Evolutionary conservation across 805 yeast species (phyloP).

Genomic region (Suhomyces kilbournensis): DNA sequence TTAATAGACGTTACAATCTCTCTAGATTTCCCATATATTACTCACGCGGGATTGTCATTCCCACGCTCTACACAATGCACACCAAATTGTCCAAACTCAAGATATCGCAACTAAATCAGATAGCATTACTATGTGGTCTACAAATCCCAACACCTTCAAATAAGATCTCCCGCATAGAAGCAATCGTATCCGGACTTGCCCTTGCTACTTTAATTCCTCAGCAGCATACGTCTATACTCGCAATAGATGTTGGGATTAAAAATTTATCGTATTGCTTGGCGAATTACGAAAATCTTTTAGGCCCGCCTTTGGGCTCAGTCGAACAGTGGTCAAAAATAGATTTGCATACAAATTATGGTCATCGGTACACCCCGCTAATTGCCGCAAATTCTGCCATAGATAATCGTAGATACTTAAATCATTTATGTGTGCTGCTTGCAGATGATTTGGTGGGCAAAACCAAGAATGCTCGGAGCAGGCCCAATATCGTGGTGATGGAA

Average conservation of each 20-base stretch:
- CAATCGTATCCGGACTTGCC: slow-evolving; percentile 8
- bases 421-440: slow-evolving; percentile 17
- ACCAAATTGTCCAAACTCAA: slow-evolving; percentile 3
- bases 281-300: not conserved
- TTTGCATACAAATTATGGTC: slow-evolving; percentile 20
- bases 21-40: not conserved
- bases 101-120: slow-evolving; percentile 10
- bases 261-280: slow-evolving; percentile 38
- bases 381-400: slow-evolving; percentile 18
- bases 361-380: slow-evolving; percentile 8
- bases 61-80: not conserved
- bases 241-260: slow-evolving; percentile 42
- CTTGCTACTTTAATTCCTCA: slow-evolving; percentile 6
- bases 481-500: slow-evolving; percentile 33
- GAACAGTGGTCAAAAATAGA: slow-evolving; percentile 25
- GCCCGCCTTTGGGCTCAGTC: not conserved
- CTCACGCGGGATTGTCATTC: not conserved
- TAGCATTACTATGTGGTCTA: slow-evolving; percentile 23
- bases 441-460: slow-evolving; percentile 17
- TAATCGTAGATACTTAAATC: slow-evolving; percentile 25
- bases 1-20: not conserved
- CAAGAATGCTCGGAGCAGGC: slow-evolving; percentile 4
- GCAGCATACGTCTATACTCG: slow-evolving; percentile 14
- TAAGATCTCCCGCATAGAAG: slow-evolving; percentile 14
- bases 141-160: slow-evolving; percentile 15